Conservation (phyloP, 2,329 filamentous ascomycete genomes). For the Ascochyta clinopodiicola region DNA sequence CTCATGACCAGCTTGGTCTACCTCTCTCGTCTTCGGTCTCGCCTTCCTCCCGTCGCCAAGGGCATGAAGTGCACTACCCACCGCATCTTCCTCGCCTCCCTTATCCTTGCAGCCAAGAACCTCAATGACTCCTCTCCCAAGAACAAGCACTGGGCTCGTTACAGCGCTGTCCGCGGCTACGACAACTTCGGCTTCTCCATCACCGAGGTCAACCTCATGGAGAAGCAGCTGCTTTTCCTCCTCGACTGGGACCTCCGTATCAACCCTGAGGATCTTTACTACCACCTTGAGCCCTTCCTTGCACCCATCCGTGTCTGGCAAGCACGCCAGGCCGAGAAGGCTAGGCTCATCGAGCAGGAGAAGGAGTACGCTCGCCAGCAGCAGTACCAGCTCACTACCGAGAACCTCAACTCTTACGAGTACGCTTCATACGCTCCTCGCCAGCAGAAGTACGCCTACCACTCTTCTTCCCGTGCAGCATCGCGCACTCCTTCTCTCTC, state of each 20-base stretch:
- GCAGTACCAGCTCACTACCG: slow-evolving; percentile 45
- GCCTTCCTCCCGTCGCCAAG: slow-evolving; percentile 91
- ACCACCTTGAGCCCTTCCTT: slow-evolving; percentile 86
- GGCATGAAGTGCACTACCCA: slow-evolving; percentile 96
- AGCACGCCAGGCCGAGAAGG: slow-evolving; percentile 61
- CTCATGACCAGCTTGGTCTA: slow-evolving; percentile 98
- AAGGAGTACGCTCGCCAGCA: slow-evolving; percentile 50
- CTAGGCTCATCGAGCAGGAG: slow-evolving; percentile 52
- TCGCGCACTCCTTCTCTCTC: slow-evolving; percentile 59
- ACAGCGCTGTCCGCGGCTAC: slow-evolving; percentile 77
- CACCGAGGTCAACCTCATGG: slow-evolving; percentile 98
- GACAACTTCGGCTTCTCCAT: slow-evolving; percentile 88
- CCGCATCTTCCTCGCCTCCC: slow-evolving; percentile 91
- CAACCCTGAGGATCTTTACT: slow-evolving; percentile 82
- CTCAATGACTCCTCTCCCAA: slow-evolving; percentile 98
- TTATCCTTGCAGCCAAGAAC: slow-evolving; percentile 92
- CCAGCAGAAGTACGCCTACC: slow-evolving; percentile 27
- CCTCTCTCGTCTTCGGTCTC: slow-evolving; percentile 80
- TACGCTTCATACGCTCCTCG: slow-evolving; percentile 40
- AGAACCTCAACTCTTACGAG: slow-evolving; percentile 38
- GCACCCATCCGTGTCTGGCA: slow-evolving; percentile 75
- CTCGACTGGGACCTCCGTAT: slow-evolving; percentile 94
- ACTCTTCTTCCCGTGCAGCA: slow-evolving; percentile 45
- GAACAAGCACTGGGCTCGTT: slow-evolving; percentile 99
- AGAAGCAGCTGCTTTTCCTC: slow-evolving; percentile 95